Conservation (phyloP, 2,329 filamentous ascomycete species). For the Scedosporium minutisporum region DNA sequence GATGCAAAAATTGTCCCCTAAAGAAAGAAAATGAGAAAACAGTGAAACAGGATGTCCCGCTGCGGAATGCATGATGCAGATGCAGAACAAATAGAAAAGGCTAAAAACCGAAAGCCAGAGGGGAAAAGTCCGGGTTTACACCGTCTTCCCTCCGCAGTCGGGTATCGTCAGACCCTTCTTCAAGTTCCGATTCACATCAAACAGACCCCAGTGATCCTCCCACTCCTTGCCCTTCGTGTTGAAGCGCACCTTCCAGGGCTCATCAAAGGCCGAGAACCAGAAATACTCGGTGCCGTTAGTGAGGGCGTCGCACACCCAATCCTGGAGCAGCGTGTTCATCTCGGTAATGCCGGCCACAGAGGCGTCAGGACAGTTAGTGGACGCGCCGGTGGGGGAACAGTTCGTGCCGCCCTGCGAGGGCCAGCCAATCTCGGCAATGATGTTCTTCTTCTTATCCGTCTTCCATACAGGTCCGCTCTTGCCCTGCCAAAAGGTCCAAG, state of each 20-base stretch:
- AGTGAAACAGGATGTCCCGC: background rate
- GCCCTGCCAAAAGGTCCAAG: slow-evolving; percentile 67
- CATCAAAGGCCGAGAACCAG: slow-evolving; percentile 96
- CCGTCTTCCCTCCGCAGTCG: slow-evolving; percentile 69
- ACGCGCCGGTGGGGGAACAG: slow-evolving; percentile 39
- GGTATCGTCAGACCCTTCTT: slow-evolving; percentile 81
- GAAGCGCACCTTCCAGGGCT: slow-evolving; percentile 82
- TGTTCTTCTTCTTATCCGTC: slow-evolving; percentile 52
- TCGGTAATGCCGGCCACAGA: slow-evolving; percentile 70
- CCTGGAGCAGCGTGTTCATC: slow-evolving; percentile 77
- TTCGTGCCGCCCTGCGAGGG: slow-evolving; percentile 71
- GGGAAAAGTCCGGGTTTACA: slow-evolving; percentile 21
- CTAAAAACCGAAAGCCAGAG: background rate
- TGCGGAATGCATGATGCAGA: background rate
- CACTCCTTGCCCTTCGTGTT: slow-evolving; percentile 62
- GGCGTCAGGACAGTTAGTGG: slow-evolving; percentile 48
- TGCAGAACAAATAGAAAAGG: background rate
- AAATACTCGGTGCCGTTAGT: slow-evolving; percentile 85
- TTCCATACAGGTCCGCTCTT: slow-evolving; percentile 60
- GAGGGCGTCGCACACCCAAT: slow-evolving; percentile 75
- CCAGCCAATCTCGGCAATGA: slow-evolving; percentile 91
- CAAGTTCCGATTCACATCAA: slow-evolving; percentile 75
- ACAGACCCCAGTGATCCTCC: slow-evolving; percentile 93
- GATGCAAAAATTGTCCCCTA: background rate
- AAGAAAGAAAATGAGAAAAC: background rate